Percentiles rank a stretch among this genome's conserved stretches.
These are phyloP conservation scores for Termitomyces sp. DNA, from an alignment of 768 basidiomycete species.

Conservation along the genomic window DNA sequence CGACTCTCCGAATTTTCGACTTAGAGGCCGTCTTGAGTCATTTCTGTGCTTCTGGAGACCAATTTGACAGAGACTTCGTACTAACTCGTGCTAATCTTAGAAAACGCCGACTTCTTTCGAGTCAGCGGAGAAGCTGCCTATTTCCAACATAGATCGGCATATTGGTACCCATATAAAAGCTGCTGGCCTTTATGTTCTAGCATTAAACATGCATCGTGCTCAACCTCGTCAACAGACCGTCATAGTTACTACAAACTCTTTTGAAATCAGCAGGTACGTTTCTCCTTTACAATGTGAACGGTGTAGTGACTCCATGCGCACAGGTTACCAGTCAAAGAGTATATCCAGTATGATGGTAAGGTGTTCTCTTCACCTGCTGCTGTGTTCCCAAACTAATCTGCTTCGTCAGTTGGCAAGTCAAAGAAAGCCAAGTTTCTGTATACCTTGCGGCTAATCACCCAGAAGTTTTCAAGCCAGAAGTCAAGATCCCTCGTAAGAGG, in stretches of 20 bases:
- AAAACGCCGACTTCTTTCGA: neutral
- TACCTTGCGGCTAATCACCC: neutral
- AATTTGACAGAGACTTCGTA: neutral
- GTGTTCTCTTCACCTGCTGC: neutral
- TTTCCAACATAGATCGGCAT: neutral
- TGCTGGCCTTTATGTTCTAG: neutral
- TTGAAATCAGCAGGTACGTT: slow-evolving; percentile 20
- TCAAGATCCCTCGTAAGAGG: slow-evolving; percentile 18
- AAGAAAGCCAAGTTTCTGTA: neutral
- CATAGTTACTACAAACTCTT: slow-evolving; percentile 24
- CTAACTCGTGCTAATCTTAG: neutral
- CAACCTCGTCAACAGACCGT: slow-evolving; percentile 11
- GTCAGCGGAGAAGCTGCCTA: neutral
- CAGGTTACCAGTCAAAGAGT: slow-evolving; percentile 23
- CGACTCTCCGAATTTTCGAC: neutral
- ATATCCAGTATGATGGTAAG: slow-evolving; percentile 26
- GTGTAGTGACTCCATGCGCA: neutral
- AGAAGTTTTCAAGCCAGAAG: slow-evolving; percentile 19
- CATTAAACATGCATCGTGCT: neutral
- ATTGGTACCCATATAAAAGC: neutral
- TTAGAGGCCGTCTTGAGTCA: slow-evolving; percentile 4
- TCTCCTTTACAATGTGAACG: neutral
- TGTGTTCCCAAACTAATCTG: neutral
- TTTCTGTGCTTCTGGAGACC: neutral
- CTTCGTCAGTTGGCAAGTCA: slow-evolving; percentile 2